Conservation (phyloP, 352 stramenopile genomes). For the Globisporangium okanoganense region DNA sequence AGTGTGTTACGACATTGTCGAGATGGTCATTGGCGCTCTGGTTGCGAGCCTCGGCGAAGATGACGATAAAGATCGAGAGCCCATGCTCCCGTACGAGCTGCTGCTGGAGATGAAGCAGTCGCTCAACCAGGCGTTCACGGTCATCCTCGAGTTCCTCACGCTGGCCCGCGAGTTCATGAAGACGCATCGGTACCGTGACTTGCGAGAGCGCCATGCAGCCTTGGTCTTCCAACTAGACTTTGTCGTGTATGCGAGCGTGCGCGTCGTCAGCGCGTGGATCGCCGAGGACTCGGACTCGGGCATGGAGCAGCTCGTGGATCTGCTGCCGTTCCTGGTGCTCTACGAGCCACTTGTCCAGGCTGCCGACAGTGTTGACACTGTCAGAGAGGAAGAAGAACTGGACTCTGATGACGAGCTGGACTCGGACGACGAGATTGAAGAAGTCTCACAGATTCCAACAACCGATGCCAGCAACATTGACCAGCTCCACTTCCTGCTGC, state of each 20-base stretch:
- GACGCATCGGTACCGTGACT: conserved; percentile 58
- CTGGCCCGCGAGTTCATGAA: conserved; percentile 65
- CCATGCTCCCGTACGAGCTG: conserved; percentile 61
- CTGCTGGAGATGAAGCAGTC: conserved; percentile 72
- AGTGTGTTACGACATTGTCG: conserved; percentile 73
- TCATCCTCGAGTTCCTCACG: conserved; percentile 71
- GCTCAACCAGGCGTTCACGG: conserved; percentile 63
- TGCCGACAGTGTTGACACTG: neutral
- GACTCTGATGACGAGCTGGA: conserved; percentile 74
- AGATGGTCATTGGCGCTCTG: conserved; percentile 63
- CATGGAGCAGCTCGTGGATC: conserved; percentile 56
- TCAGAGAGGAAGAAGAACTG: conserved; percentile 21
- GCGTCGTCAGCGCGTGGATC: conserved; percentile 75
- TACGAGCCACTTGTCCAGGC: conserved; percentile 30
- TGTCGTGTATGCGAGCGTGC: conserved; percentile 73
- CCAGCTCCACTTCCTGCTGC: conserved; percentile 77
- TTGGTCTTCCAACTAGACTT: conserved; percentile 58
- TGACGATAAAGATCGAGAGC: conserved; percentile 19
- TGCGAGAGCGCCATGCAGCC: conserved; percentile 29
- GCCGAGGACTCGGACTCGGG: conserved; percentile 79
- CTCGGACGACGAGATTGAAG: conserved; percentile 66
- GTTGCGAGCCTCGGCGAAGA: conserved; percentile 34
- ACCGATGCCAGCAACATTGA: conserved; percentile 49
- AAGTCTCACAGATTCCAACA: conserved; percentile 12
- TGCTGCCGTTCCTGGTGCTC: conserved; percentile 79